Conservation (phyloP, 73 alveolate species). For the Tetrahymena borealis region DNA sequence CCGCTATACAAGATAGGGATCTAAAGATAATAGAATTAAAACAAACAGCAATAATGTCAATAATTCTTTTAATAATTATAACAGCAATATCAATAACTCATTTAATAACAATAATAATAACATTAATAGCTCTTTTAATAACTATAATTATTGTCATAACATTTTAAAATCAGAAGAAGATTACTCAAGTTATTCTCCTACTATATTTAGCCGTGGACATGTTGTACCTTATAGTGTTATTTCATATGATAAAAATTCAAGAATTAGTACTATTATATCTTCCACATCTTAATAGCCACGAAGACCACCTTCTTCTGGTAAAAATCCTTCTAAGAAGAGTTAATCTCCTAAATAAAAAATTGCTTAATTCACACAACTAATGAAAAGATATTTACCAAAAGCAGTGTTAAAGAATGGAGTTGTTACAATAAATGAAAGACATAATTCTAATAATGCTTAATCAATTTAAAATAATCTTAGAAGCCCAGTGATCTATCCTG, state of each 20-base stretch:
- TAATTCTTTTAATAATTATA: not conserved
- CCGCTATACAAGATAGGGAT: not conserved
- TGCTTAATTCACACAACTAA: not conserved
- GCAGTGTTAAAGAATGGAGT: not conserved
- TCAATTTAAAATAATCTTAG: not conserved
- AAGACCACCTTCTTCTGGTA: not conserved
- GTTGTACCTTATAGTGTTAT: not conserved
- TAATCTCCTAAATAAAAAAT: not conserved
- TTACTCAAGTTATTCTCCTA: not conserved
- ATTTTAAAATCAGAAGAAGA: not conserved
- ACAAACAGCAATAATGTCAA: not conserved
- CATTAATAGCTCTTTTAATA: not conserved
- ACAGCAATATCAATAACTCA: not conserved
- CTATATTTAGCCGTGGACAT: not conserved
- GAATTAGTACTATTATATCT: not conserved
- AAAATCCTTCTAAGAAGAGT: not conserved
- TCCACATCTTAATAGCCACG: not conserved
- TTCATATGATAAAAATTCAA: not conserved
- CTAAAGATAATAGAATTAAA: not conserved
- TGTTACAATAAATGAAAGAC: not conserved
- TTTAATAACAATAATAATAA: not conserved
- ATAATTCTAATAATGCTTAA: not conserved
- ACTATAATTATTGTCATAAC: not conserved
- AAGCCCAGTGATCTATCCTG: not conserved
- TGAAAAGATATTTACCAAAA: not conserved